Base-by-base conservation (phyloP, 129 eudicot species). In the Flaveria robusta region DNA sequence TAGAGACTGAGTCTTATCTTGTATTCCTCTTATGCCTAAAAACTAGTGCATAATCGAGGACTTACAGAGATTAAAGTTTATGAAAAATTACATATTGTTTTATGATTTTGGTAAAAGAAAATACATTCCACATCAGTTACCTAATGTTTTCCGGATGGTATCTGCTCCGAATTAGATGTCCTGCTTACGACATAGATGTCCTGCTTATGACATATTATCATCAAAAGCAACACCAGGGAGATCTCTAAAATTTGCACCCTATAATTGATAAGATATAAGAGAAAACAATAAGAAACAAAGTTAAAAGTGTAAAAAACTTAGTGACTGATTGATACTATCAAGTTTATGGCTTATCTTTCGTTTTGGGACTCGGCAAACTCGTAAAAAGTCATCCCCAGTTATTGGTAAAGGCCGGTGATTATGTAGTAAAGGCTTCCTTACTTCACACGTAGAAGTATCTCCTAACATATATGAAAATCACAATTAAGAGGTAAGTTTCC, bases 201-300 rank as follows among this genome's bases (percentile, higher is more conserved):
- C 93, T 76, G 75, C 77, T 66, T 46, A 85, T 90, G 66, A 70
- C 68, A 79, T 88, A 81, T 81, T 79, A 55, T 77, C 70, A 75
- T 85, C 90, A 64, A 78, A 72, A 75, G 81, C 74, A 72, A 88
- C 78, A 23, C 93, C 90, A 0, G 93, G 93, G 47, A 88, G 93
- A 81, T 88, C 93, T 74, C 86, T 82, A 79, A 85, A 85, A 76
- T 76, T 88, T 75, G 93, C 93, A 71, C 93, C 93, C 93, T 88
- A 69, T 20, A 85, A 78, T 66, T 59, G 16, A 73, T 13, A 39
- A 52, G 22, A 49, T 54, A 34, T 60, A 19, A 34, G 54, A 39
- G 13, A 46, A 31, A 34, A 26, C 29, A 34, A 54, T 67, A 64
- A 70, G 16, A 31, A 64, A 70, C 11, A 31, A 55, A 70, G 60